These are phyloP conservation scores for Ananas comosus DNA, from an alignment of 176 grass and related monocot genomes.

Conservation along the genomic window DNA sequence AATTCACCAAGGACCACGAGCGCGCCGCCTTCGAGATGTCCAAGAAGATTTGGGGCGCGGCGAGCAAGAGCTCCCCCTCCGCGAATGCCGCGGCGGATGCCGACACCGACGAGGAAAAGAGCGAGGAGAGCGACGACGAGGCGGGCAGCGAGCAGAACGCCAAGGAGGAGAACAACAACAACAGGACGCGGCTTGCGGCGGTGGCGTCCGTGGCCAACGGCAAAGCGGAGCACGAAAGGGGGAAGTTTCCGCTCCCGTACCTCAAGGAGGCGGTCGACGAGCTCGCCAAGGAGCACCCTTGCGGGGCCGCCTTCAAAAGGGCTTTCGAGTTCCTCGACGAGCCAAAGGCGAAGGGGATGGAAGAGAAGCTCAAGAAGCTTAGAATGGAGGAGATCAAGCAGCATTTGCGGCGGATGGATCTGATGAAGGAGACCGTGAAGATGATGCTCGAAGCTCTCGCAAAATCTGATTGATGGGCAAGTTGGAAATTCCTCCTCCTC, in stretches of 20 bases:
- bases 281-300: constrained; percentile 36
- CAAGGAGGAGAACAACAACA: constrained; percentile 14
- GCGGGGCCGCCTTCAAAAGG: constrained; percentile 40
- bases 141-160: constrained; percentile 19
- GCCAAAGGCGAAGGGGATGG: constrained; percentile 29
- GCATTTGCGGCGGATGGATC: constrained; percentile 49
- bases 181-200: not conserved
- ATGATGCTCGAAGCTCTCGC: constrained; percentile 46
- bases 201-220: constrained; percentile 11
- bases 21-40: constrained; percentile 29
- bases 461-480: constrained; percentile 20
- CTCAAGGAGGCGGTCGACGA: constrained; percentile 50
- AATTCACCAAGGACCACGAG: constrained; percentile 35
- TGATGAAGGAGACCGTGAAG: constrained; percentile 65
- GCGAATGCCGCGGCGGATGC: constrained; percentile 17
- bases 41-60: constrained; percentile 47
- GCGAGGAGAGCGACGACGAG: constrained; percentile 23
- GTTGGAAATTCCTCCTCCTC: not conserved
- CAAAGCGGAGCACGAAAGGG: constrained; percentile 22
- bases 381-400: constrained; percentile 41
- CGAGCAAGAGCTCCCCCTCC: constrained; percentile 5
- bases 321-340: constrained; percentile 47
- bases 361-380: constrained; percentile 58
- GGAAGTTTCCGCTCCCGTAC: constrained; percentile 38
- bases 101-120: constrained; percentile 26